Conservation (phyloP, 2,329 filamentous ascomycete species). For the Colletotrichum incanum region DNA sequence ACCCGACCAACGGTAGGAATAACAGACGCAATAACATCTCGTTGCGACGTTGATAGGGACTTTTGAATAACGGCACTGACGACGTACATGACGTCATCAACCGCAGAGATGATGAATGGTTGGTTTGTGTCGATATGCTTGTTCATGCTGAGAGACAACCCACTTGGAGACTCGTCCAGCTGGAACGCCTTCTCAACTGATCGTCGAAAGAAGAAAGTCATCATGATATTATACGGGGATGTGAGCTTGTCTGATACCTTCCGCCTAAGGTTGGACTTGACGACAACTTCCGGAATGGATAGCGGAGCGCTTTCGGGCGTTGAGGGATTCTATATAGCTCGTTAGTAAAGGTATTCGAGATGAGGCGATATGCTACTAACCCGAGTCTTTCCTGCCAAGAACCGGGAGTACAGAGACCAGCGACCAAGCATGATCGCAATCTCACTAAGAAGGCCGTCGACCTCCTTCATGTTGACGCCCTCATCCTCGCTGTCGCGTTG, state of each 20-base stretch:
- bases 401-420: conserved; percentile 94
- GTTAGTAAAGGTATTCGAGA: conserved; percentile 47
- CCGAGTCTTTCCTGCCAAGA: conserved; percentile 88
- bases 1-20: conserved; percentile 85
- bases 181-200: conserved; percentile 99
- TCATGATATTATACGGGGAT: conserved; percentile 90
- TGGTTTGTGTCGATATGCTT: conserved; percentile 82
- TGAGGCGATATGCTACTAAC: conserved; percentile 63
- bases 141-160: conserved; percentile 82
- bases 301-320: conserved; percentile 70
- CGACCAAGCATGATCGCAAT: conserved; percentile 92
- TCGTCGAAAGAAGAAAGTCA: conserved; percentile 95
- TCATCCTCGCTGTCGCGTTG: conserved; percentile 85
- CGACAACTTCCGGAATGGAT: conserved; percentile 80
- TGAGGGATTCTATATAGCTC: conserved; percentile 62
- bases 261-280: conserved; percentile 83
- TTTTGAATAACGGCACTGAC: conserved; percentile 92
- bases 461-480: conserved; percentile 95
- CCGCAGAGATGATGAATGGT: conserved; percentile 93
- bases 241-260: conserved; percentile 84
- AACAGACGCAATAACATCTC: conserved; percentile 82
- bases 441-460: conserved; percentile 90
- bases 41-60: conserved; percentile 88
- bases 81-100: conserved; percentile 99
- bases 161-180: conserved; percentile 88